Base-by-base conservation (phyloP, 768 basidiomycete genomes). In the Tubosaeta brunneosetosa region DNA sequence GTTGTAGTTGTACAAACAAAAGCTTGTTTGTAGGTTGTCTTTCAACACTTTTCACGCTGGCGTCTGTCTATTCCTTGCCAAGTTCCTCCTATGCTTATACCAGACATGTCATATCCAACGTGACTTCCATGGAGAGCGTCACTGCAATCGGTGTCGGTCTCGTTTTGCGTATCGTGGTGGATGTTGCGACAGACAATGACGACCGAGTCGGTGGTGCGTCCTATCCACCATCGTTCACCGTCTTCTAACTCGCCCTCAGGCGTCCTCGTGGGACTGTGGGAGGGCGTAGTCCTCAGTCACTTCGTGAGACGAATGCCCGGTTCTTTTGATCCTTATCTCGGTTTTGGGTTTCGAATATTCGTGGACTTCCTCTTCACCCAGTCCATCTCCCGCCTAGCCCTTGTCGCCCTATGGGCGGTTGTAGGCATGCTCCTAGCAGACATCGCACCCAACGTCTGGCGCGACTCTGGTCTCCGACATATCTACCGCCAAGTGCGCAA, bases 181-280 rank as follows among this genome's bases (percentile, higher is more conserved):
- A 81, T 67, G 49, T 71, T 26, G 77, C 79, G 47, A 71, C 66
- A 2, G 62, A 66, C 49, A 63, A 70, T 17, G 67, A 69, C 36
- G 51, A 67, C 51, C 61, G 56, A 58, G 51, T 71, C 31, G 52
- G 66, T 50, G 68, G 69, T 71, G 32, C 29, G 67, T 62, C 40
- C 40, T 17, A 13, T 49, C 50, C 17, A 34, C 37, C 26, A 14
- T 14, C 17, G 1, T 48, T 41, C 25, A 31, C 8, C 27, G 7
- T 42, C 53, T 38, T 26, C 49, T 58, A 17, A 58, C 34, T 12
- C 29, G 32, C 33, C 29, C 64, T 80, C 50, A 78, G 81, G 83
- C 16, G 82, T 83, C 13, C 76, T 90, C 51, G 74, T 91, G 49
- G 88, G 88, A 8, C 72, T 89, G 17, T 90, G 87, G 86, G 88